A percentile compares a stretch with the other conserved stretches of the same genome.
These are phyloP conservation scores for Epichloe sylvatica DNA, from an alignment of 2,329 filamentous ascomycete species.

Conservation along the genomic window DNA sequence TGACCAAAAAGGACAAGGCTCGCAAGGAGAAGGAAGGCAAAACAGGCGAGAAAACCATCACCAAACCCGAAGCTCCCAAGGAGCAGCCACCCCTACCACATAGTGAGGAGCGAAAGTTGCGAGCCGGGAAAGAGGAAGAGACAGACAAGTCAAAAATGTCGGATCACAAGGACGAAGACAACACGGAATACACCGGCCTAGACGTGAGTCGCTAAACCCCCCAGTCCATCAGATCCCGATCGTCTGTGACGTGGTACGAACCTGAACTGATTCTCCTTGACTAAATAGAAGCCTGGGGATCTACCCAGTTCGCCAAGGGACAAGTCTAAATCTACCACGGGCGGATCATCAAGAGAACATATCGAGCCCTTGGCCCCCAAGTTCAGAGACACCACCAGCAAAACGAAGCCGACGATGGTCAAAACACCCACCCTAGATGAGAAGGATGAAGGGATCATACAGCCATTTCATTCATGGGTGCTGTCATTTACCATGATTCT, in stretches of 20 bases:
- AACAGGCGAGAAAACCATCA: conserved; percentile 52
- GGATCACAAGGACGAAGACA: conserved; percentile 27
- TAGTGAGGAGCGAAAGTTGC: conserved; percentile 60
- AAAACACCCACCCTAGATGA: conserved; percentile 19
- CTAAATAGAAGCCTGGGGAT: conserved; percentile 58
- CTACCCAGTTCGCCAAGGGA: conserved; percentile 68
- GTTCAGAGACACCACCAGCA: conserved; percentile 13
- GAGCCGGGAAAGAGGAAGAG: conserved; percentile 26
- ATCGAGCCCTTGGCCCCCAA: not conserved
- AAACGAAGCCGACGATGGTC: not conserved
- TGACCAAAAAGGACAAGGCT: conserved; percentile 74
- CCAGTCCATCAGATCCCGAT: not conserved
- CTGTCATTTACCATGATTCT: conserved; percentile 96
- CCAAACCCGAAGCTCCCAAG: conserved; percentile 71
- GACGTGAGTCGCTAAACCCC: conserved; percentile 14
- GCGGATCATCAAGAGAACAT: conserved; percentile 23
- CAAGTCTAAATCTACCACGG: conserved; percentile 54
- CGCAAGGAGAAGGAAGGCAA: conserved; percentile 53
- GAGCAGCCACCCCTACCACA: conserved; percentile 71
- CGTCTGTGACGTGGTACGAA: not conserved
- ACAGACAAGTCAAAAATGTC: conserved; percentile 28
- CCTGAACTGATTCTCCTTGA: not conserved
- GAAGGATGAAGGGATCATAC: conserved; percentile 51
- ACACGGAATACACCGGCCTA: conserved; percentile 22
- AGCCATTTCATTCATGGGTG: conserved; percentile 74